Percentiles rank a stretch among this genome's conserved stretches.
Conservation (phyloP, 306 rosid species). For the Calophaca sinica region DNA sequence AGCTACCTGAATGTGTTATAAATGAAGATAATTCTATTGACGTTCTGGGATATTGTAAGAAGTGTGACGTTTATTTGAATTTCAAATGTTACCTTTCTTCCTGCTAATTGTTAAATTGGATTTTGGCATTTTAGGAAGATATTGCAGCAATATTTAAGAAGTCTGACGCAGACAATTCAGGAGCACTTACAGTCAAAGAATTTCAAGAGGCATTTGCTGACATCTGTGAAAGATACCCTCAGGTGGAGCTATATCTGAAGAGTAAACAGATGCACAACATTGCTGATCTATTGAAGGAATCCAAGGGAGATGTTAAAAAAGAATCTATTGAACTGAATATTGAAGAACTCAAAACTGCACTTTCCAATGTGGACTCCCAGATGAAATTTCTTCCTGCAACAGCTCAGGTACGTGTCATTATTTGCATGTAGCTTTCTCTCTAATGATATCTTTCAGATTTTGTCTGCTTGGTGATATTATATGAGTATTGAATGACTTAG, state of each 20-base stretch:
- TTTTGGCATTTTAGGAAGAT: conserved; percentile 73
- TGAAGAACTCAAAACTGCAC: conserved; percentile 76
- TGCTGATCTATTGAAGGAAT: conserved; percentile 73
- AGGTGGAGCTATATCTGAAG: conserved; percentile 86
- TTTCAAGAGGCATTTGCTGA: conserved; percentile 72
- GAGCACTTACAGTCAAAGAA: conserved; percentile 86
- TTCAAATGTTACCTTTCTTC: conserved; percentile 28
- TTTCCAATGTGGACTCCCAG: conserved; percentile 90
- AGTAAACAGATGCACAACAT: conserved; percentile 69
- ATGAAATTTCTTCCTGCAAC: conserved; percentile 97
- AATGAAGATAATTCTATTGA: neutral
- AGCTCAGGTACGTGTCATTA: conserved; percentile 71
- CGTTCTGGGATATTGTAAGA: neutral
- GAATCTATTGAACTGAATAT: conserved; percentile 74
- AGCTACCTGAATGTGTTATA: conserved; percentile 22
- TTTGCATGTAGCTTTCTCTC: neutral
- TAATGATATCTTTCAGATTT: conserved; percentile 10
- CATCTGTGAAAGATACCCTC: conserved; percentile 94
- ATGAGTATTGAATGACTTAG: conserved; percentile 19
- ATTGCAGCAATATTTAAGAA: conserved; percentile 78
- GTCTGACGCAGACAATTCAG: conserved; percentile 92
- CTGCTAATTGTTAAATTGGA: conserved; percentile 26
- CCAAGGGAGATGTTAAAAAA: conserved; percentile 66
- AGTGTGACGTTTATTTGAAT: conserved; percentile 24
- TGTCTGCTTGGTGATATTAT: neutral